Evolutionary conservation across 2,329 filamentous ascomycete genomes (phyloP), one percentile per base, ranked within the genome.

Genomic region (Diplodia scrobiculata): DNA sequence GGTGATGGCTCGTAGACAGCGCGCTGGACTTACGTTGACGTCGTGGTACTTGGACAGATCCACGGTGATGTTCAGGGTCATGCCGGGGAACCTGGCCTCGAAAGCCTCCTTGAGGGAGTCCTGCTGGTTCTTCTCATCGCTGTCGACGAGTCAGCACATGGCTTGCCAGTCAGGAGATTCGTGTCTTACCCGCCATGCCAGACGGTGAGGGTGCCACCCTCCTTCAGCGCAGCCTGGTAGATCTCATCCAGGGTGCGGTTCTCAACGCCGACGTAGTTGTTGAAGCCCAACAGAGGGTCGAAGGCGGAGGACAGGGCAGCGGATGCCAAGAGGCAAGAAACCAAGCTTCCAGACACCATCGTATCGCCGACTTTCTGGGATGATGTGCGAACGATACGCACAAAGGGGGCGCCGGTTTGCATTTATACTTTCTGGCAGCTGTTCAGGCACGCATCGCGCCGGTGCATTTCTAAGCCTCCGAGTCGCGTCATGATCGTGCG

Each of bases 31-130:
- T 3, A 54, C 7, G n/a, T 74, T 74, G 19, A 70, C 75, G 65
- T 84, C 81, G 68, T 83, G 83, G 68, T 86, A 86, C 69, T 86
- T 86, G 67, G 83, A 84, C 0, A 86, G 71, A 67, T 85, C 83
- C 51, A 85, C 82, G 0, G 84, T 85, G 41, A 84, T 59, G 69
- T 86, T 84, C 17, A 86, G 77, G 3, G 77, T 81, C 67, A 85
- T 80, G 9, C 79, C 78, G 0, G 83, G 83, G 69, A 84, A 86
- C 0, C 75, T 73, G 0, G 71, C 68, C 68, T 83, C 81, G 67
- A 84, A 85, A 0, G 76, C 76, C 3, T 72, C 48, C 69, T 81
- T 83, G 14, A 83, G 67, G 1, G 11, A 32, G 63, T 79, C 70
- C 38, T 79, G 78, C 59, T 81, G 79, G 50, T 70, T 71, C 32